A percentile compares a stretch with the other conserved stretches of the same genome.
Evolutionary conservation across 1,284 basidiomycete genomes (phyloP).

Genomic region (Ustilago xerochloae): DNA sequence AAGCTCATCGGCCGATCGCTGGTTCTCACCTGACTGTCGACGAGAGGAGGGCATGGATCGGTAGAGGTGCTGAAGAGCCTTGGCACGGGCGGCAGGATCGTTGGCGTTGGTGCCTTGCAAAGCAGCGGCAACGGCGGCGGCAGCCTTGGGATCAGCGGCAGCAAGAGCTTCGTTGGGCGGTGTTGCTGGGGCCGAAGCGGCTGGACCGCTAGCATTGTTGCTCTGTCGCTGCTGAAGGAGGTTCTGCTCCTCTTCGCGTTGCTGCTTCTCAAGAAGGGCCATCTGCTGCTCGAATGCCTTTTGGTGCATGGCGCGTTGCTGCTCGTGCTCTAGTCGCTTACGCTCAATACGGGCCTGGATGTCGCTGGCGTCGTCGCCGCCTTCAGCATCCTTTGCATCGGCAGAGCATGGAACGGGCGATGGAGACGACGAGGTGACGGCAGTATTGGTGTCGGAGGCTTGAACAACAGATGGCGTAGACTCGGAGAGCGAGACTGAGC

Average conservation of each 20-base stretch:
- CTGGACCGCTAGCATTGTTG: constrained; percentile 7
- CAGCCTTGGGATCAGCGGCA: constrained; percentile 19
- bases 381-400: constrained; percentile 29
- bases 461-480: constrained; percentile 40
- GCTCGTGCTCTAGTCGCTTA: constrained; percentile 58
- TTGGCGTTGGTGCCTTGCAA: neutral
- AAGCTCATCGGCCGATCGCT: constrained; percentile 25
- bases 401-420: constrained; percentile 14
- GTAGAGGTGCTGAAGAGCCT: constrained; percentile 17
- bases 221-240: constrained; percentile 34
- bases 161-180: constrained; percentile 31
- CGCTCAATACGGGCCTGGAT: constrained; percentile 50
- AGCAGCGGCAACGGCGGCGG: constrained; percentile 1
- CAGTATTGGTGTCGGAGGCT: constrained; percentile 21
- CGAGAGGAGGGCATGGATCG: constrained; percentile 52
- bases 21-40: constrained; percentile 19
- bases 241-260: constrained; percentile 53
- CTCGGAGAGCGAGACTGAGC: constrained; percentile 42
- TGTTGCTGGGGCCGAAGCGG: constrained; percentile 48
- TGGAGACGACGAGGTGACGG: constrained; percentile 25
- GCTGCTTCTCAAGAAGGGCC: constrained; percentile 52
- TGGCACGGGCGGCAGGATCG: constrained; percentile 11
- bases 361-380: constrained; percentile 23
- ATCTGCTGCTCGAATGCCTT: constrained; percentile 60
- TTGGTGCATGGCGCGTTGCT: constrained; percentile 55